Conservation (phyloP, 441 rosid species). For the Biscutella laevigata region DNA sequence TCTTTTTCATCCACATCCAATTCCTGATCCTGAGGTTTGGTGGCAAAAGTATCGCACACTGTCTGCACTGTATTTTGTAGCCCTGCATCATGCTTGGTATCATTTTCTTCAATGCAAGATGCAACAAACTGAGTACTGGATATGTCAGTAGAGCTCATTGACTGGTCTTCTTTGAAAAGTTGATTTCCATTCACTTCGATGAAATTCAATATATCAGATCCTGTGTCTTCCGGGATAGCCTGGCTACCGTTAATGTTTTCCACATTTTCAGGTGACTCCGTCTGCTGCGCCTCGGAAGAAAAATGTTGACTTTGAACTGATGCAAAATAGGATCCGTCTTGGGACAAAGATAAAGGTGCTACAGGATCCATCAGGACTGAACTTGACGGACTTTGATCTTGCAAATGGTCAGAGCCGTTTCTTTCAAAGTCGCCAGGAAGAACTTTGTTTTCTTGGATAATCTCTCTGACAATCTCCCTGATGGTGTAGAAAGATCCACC, state of each 20-base stretch:
- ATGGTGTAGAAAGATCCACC: constrained; percentile 95
- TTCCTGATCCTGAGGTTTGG: background rate
- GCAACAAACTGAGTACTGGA: constrained; percentile 11
- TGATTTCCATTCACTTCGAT: constrained; percentile 22
- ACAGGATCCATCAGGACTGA: constrained; percentile 48
- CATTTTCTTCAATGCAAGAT: constrained; percentile 10
- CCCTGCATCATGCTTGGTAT: constrained; percentile 1
- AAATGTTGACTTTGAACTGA: constrained; percentile 25
- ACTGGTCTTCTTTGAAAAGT: background rate
- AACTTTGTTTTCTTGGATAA: constrained; percentile 90
- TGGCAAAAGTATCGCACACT: background rate
- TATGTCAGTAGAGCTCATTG: background rate
- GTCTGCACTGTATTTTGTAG: background rate
- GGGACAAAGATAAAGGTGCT: constrained; percentile 23
- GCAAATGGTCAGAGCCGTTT: constrained; percentile 29
- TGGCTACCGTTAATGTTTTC: constrained; percentile 30
- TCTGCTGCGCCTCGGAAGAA: constrained; percentile 22
- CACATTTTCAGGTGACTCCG: constrained; percentile 18
- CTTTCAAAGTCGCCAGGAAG: constrained; percentile 57
- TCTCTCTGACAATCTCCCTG: constrained; percentile 87
- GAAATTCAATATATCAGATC: constrained; percentile 19
- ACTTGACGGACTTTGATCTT: constrained; percentile 44
- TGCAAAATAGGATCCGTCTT: constrained; percentile 33
- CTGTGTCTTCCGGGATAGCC: constrained; percentile 18
- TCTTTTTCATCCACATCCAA: constrained; percentile 8